Evolutionary conservation across 345 rosid genomes (phyloP), one percentile per base, ranked within the genome.

Genomic region (Linum usitatissimum): DNA sequence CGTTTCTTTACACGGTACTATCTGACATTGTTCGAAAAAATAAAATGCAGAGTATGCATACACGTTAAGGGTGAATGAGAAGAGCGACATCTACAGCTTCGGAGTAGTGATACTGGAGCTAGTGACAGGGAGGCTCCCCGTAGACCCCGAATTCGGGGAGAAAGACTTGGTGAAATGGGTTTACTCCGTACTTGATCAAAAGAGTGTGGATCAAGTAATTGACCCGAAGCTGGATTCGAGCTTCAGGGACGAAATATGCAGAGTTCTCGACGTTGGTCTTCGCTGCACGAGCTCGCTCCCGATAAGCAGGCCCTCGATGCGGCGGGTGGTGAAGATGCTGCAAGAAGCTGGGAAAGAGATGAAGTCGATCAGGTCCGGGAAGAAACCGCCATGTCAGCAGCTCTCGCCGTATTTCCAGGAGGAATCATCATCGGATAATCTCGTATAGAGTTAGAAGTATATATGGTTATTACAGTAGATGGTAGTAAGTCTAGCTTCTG

Each of bases 71-170:
- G 99, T 92, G 63, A 89, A 87, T 36, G 99, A 93, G 68, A 93
- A 93, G 86, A 93, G 97, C 49, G 99, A 93, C 65, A 86, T 80
- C 65, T 93, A 87, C 69, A 89, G 97, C 59, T 93, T 93, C 0
- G 96, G 99, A 10, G 93, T 93, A 0, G 97, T 93, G 40, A 66
- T 93, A 57, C 69, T 93, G 54, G 99, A 93, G 71, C 51, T 87
- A 65, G 86, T 86, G 10, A 92, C 98, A 0, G 97, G 98, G 31
- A 84, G 80, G 36, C 76, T 49, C 23, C 96, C 97, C 3, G 62
- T 73, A 6, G 94, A 85, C 76, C 82, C 85, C 1, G 85, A 85
- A 40, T 81, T 86, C 0, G 99, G 90, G 40, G 99, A 87, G 48
- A 87, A 77, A 72, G 88, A 86, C 68, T 56, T 93, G 78, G 94